Evolutionary conservation across 1,284 basidiomycete species (phyloP).

Genomic region (Neonothopanus nambi): DNA sequence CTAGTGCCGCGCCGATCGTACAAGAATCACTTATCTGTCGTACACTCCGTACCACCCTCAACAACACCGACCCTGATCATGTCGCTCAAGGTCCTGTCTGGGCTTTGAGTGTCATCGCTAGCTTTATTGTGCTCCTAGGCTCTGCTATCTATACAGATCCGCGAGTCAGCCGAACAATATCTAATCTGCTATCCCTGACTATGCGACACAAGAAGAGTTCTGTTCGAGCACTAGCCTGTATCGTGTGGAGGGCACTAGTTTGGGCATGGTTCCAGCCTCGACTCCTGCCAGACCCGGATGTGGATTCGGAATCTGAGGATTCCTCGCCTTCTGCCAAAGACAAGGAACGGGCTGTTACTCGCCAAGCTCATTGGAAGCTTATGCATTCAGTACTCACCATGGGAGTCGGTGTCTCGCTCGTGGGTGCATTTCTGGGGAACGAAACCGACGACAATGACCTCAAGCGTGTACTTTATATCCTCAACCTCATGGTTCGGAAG

Average conservation of each 20-base stretch:
- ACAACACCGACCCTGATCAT: conserved; percentile 50
- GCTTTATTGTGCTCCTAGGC: conserved; percentile 62
- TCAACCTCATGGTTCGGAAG: conserved; percentile 56
- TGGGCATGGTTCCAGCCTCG: conserved; percentile 66
- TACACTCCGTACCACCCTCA: conserved; percentile 62
- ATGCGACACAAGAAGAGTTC: conserved; percentile 61
- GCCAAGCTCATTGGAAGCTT: conserved; percentile 49
- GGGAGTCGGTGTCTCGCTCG: conserved; percentile 57
- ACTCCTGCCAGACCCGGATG: conserved; percentile 33
- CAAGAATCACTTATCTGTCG: conserved; percentile 56
- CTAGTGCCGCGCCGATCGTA: conserved; percentile 12
- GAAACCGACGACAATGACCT: conserved; percentile 41
- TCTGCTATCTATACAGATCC: conserved; percentile 48
- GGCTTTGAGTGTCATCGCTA: conserved; percentile 64
- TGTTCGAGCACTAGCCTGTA: conserved; percentile 56
- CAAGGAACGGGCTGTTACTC: conserved; percentile 29
- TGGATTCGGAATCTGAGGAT: conserved; percentile 34
- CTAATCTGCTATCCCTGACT: conserved; percentile 50
- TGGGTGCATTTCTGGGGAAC: conserved; percentile 52
- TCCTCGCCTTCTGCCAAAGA: conserved; percentile 22
- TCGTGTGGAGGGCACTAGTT: conserved; percentile 61
- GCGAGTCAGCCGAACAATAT: conserved; percentile 47
- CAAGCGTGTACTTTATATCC: conserved; percentile 42
- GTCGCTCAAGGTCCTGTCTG: conserved; percentile 74
- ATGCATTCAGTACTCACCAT: conserved; percentile 56